phyloP scores from a whole-genome alignment of 805 yeast species.

The Pichia exigua region DNA sequence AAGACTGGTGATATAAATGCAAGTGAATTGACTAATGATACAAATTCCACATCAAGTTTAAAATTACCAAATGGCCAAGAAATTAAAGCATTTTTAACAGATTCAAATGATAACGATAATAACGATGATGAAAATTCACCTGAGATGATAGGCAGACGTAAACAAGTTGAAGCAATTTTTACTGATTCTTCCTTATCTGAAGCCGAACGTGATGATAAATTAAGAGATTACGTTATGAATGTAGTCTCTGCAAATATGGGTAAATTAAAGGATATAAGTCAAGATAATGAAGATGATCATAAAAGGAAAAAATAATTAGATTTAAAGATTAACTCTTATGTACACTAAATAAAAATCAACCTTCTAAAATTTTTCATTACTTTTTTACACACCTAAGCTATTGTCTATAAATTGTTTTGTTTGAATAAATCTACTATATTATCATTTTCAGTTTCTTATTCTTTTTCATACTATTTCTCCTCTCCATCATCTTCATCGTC shows the following conservation, averaged over 20 bases:
- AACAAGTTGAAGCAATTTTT: constrained; percentile 60
- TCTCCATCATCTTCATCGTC: constrained; percentile 4
- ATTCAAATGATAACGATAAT: constrained; percentile 18
- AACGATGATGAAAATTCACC: constrained; percentile 28
- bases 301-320: not conserved
- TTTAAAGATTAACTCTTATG: not conserved
- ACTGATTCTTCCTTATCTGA: constrained; percentile 33
- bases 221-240: constrained; percentile 58
- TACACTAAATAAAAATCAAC: not conserved
- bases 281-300: not conserved
- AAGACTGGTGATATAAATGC: not conserved
- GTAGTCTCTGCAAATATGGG: constrained; percentile 46
- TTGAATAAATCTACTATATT: not conserved
- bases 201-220: constrained; percentile 73
- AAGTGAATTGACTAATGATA: not conserved
- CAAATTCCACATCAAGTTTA: constrained; percentile 7
- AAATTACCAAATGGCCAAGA: constrained; percentile 33
- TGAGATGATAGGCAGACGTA: constrained; percentile 49
- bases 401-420: not conserved
- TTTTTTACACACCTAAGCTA: not conserved
- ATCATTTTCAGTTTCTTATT: no score
- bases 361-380: not conserved
- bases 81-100: constrained; percentile 44
- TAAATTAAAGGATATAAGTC: constrained; percentile 13
- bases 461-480: not conserved